phyloP scores from a whole-genome alignment of 2,329 filamentous ascomycete species.

The Diaporthe citri region DNA sequence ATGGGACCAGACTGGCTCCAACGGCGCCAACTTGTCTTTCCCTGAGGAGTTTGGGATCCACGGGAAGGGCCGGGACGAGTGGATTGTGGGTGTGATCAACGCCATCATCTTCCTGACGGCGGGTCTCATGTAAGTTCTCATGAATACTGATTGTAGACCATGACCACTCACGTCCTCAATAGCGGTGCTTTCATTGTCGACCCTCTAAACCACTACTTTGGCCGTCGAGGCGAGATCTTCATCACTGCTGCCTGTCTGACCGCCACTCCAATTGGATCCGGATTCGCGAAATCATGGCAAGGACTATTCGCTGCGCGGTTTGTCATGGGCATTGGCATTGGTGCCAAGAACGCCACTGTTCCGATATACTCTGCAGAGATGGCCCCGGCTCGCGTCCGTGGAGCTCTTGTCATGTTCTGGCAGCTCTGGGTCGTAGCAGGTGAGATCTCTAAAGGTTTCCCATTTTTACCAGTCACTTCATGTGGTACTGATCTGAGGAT shows the following conservation, averaged over 20 bases:
- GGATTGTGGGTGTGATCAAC: conserved; percentile 77
- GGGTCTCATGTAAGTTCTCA: conserved; percentile 70
- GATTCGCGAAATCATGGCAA: conserved; percentile 78
- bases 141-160: conserved; percentile 54
- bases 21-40: conserved; percentile 71
- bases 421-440: conserved; percentile 39
- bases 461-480: neutral
- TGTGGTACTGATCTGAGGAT: neutral
- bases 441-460: neutral
- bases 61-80: conserved; percentile 48
- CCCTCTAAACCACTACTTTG: conserved; percentile 59
- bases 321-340: conserved; percentile 39
- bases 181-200: conserved; percentile 65
- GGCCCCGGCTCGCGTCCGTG: conserved; percentile 36
- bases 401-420: conserved; percentile 41
- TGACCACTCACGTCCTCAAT: neutral
- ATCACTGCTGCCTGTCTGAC: conserved; percentile 80
- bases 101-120: conserved; percentile 63
- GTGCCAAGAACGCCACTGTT: conserved; percentile 39
- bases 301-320: conserved; percentile 79
- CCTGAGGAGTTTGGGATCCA: conserved; percentile 65
- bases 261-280: conserved; percentile 77
- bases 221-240: conserved; percentile 75
- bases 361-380: conserved; percentile 40
- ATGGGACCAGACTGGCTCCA: conserved; percentile 53